Conservation (phyloP, 768 basidiomycete species). For the Suillus alpinus region DNA sequence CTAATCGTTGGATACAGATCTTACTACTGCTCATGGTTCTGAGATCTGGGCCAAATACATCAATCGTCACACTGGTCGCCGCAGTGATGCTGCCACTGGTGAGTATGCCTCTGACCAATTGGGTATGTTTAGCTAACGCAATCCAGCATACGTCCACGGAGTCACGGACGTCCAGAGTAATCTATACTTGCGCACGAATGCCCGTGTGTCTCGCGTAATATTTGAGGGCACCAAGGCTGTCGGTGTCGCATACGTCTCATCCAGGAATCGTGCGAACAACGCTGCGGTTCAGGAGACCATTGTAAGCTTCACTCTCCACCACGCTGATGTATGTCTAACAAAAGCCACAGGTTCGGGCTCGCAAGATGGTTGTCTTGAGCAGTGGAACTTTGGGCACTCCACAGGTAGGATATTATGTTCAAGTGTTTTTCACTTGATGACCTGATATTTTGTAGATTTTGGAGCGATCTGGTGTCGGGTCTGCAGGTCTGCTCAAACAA, state of each 20-base stretch:
- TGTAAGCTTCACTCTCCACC: constrained; percentile 21
- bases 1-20: constrained; percentile 35
- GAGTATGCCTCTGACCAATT: constrained; percentile 6
- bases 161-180: constrained; percentile 69
- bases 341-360: constrained; percentile 41
- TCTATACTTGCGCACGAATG: constrained; percentile 62
- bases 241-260: constrained; percentile 66
- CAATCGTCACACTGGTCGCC: constrained; percentile 69
- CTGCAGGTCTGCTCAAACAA: constrained; percentile 50
- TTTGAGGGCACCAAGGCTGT: constrained; percentile 73
- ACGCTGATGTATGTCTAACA: constrained; percentile 1
- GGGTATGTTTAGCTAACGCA: background rate
- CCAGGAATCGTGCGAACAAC: constrained; percentile 54
- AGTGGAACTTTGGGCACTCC: constrained; percentile 69
- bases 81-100: constrained; percentile 71
- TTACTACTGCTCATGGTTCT: constrained; percentile 56
- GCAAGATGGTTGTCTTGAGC: constrained; percentile 65
- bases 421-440: background rate
- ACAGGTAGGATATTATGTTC: constrained; percentile 28
- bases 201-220: constrained; percentile 66
- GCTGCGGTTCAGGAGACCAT: constrained; percentile 58
- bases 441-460: constrained; percentile 44
- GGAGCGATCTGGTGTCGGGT: constrained; percentile 70
- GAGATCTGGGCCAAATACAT: constrained; percentile 80
- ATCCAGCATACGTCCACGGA: constrained; percentile 61